Base-by-base conservation (phyloP, 1,284 basidiomycete genomes). In the Ganoderma meredithae region DNA sequence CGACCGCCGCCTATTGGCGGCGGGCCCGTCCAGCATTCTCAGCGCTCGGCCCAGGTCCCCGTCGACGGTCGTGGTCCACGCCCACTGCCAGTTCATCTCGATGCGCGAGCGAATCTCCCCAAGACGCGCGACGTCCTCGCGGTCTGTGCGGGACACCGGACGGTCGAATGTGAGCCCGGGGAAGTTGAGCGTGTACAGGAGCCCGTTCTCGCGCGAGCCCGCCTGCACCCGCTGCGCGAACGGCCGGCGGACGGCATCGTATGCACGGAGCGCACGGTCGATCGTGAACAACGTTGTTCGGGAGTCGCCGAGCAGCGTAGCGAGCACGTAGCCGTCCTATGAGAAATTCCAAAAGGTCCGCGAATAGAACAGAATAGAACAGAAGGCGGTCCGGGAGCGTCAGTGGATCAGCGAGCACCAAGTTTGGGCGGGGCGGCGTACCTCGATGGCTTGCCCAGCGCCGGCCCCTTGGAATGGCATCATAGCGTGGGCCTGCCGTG, bases 401-500 rank as follows among this genome's bases (percentile, higher is more conserved):
- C 15, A 40, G 36, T 5, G 22, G 22, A 55, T 33, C 13, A 13
- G 31, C 56, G 13, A 64, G n/a, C 41, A 44, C 43, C 44, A 10
- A 33, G 63, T 47, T 31, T 33, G 40, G 56, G 25, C 12, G 5
- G 43, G 10, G 36, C 53, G 17, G 61, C 75, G 62, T 73, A 86
- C 87, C 79, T 89, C 88, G 44, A 89, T 82, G 7, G 86, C 81
- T 72, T 88, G 85, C 3, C 86, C 86, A 0, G 86, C 86, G 19
- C 88, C 87, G 0, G 85, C 77, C 1, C 87, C 87, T 64, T 86
- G 84, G 78, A 84, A 84, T 0, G 88, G 86, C 68, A 81, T 78
- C 84, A 86, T 86, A 0, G 83, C 85, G 64, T 89, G 87, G 22
- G 88, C 87, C 81, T 82, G 52, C 0, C 7, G 36, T 12, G 49